Base-by-base conservation (phyloP, 2,329 filamentous ascomycete genomes). In the Ophiocordyceps sinensis region DNA sequence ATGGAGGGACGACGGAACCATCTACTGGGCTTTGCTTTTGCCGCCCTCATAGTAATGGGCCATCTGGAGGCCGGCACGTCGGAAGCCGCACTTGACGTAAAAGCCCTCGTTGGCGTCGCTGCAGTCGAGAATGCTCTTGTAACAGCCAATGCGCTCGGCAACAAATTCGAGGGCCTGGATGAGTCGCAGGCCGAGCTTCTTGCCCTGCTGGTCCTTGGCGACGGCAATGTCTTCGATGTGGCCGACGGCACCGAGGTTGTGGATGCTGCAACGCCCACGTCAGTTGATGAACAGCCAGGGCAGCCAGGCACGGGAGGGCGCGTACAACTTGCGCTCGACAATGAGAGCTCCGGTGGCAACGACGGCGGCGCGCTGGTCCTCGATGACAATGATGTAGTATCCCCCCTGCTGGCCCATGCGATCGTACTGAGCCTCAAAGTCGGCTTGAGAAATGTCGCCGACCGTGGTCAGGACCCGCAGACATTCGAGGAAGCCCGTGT, bases 181-280 rank as follows among this genome's bases (percentile, higher is more conserved):
- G 50, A 96, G 82, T 50, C 86, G 76, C 56, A 95, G 67, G 5
- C 91, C 91, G 36, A 96, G 71, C 67, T 94, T 95, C 76, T 96
- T 95, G 51, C 91, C 91, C 64, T 96, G 91, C 66, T 96, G 87
- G 53, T 93, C 85, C 65, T 88, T 87, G 49, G 85, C 79, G 31
- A 98, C 88, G 15, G 89, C 88, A 59, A 98, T 95, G 59, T 98
- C 91, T 63, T 96, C 91, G 62, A 96, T 95, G 64, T 96, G 91
- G 12, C 89, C 91, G 23, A 95, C 89, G 19, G 81, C 67, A 39
- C 85, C 85, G 36, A 91, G 73, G 51, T 75, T 77, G 60, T 89
- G 85, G 52, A 91, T 88, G 60, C 79, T 83, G 51, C 50, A 31
- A 32, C 12, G 10, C 30, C 5, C 30, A 13, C 5, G 12, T 13